Conservation (phyloP, 2,329 filamentous ascomycete species). For the Apiospora hydei region DNA sequence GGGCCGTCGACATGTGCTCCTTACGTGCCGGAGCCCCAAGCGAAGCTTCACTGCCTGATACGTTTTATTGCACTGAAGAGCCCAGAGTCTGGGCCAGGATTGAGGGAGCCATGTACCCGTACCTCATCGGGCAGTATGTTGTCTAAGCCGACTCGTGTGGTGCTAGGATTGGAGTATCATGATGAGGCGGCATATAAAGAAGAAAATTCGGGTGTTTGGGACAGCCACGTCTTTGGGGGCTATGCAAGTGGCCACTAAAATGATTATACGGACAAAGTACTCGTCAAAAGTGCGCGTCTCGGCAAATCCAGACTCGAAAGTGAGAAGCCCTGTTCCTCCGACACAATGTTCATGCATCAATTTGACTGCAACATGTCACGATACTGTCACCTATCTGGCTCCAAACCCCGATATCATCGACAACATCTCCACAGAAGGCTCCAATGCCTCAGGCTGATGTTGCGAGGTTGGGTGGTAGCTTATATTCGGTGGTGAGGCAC, state of each 20-base stretch:
- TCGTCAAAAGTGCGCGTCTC: not conserved
- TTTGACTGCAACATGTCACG: not conserved
- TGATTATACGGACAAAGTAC: too few species aligned
- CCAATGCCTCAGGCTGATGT: not conserved
- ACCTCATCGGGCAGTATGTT: constrained; percentile 28
- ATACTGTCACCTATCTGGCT: not conserved
- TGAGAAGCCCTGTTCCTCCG: not conserved
- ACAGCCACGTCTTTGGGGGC: constrained; percentile 9
- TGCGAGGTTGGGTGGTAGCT: not conserved
- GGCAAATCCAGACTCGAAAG: not conserved
- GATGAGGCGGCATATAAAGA: not conserved
- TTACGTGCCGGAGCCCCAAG: not conserved
- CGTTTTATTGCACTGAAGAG: constrained; percentile 25
- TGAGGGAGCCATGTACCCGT: constrained; percentile 33
- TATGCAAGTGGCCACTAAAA: not conserved
- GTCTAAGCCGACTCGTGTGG: not conserved
- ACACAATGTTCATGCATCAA: not conserved
- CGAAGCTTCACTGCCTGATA: not conserved
- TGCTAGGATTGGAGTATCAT: not conserved
- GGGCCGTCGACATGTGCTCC: not conserved
- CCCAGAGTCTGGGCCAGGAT: constrained; percentile 28
- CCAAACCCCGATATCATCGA: not conserved
- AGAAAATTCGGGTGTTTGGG: not conserved
- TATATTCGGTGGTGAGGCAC: not conserved
- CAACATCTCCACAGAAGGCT: not conserved